Evolutionary conservation across 805 yeast genomes (phyloP).

Genomic region (Saccharomyces eubayanus): DNA sequence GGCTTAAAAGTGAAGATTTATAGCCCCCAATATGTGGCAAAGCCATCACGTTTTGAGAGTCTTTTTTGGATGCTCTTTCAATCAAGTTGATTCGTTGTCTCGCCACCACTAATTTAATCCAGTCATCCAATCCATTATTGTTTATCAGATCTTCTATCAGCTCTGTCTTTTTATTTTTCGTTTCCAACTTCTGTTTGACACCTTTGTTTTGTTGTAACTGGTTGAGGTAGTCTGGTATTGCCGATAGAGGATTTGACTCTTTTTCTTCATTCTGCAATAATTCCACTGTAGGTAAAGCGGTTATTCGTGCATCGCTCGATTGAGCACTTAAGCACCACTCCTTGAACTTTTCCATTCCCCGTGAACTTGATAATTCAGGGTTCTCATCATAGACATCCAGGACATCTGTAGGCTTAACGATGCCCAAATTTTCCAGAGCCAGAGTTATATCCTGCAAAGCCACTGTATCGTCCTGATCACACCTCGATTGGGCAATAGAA

Average conservation of each 20-base stretch:
- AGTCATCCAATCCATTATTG: conserved; percentile 31
- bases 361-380: conserved; percentile 36
- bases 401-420: conserved; percentile 49
- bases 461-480: conserved; percentile 38
- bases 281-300: conserved; percentile 30
- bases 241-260: conserved; percentile 17
- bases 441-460: conserved; percentile 56
- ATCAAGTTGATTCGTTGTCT: conserved; percentile 24
- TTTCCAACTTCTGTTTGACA: conserved; percentile 9
- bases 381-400: conserved; percentile 47
- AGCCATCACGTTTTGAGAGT: conserved; percentile 10
- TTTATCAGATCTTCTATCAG: conserved; percentile 25
- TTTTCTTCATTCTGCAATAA: conserved; percentile 13
- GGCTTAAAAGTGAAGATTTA: conserved; percentile 15
- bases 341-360: conserved; percentile 44
- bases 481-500: conserved; percentile 41
- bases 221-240: conserved; percentile 29
- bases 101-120: conserved; percentile 30
- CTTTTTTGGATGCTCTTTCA: conserved; percentile 16
- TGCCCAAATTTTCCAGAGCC: conserved; percentile 56
- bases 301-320: conserved; percentile 37
- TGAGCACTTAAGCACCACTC: conserved; percentile 47
- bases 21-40: conserved; percentile 23
- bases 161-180: conserved; percentile 10
- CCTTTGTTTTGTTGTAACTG: conserved; percentile 15